Evolutionary conservation across 176 grass and related monocot genomes (phyloP).

Genomic region (Juncus effusus): DNA sequence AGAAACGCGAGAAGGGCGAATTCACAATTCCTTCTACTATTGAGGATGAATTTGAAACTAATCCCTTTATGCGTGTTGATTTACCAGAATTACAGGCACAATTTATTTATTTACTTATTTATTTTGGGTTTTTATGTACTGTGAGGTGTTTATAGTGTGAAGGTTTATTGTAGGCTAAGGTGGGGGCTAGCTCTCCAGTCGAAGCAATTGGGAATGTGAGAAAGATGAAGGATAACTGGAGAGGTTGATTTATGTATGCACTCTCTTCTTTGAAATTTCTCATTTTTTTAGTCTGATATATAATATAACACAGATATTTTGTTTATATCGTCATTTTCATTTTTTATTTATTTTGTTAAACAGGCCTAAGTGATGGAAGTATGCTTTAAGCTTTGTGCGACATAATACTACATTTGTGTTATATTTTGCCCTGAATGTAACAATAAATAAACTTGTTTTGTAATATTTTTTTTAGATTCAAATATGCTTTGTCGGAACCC

Average conservation of each 20-base stretch:
- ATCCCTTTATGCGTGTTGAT: slow-evolving; percentile 93
- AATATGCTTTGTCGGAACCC: too few relatives aligned
- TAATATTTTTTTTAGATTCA: too few relatives aligned
- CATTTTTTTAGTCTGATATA: too few relatives aligned
- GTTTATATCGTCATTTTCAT: background rate
- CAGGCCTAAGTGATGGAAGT: slow-evolving; percentile 20
- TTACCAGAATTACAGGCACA: slow-evolving; percentile 77
- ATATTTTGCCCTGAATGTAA: too few relatives aligned
- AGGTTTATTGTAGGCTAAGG: slow-evolving; percentile 54
- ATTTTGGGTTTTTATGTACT: background rate
- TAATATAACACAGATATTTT: background rate
- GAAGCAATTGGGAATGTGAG: slow-evolving; percentile 64
- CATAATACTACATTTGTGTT: background rate
- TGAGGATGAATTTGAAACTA: slow-evolving; percentile 80
- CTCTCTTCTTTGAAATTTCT: background rate
- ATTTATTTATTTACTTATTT: background rate
- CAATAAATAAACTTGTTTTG: too few relatives aligned
- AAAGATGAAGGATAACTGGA: slow-evolving; percentile 88
- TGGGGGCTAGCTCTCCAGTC: slow-evolving; percentile 44
- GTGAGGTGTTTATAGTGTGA: slow-evolving; percentile 2
- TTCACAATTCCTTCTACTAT: slow-evolving; percentile 84
- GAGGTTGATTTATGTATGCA: slow-evolving; percentile 50
- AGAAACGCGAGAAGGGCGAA: slow-evolving; percentile 44
- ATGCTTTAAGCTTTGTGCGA: slow-evolving; percentile 16
- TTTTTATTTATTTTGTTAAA: background rate